phyloP scores from a whole-genome alignment of 2,329 filamentous ascomycete genomes.

The Mycogone perniciosa region DNA sequence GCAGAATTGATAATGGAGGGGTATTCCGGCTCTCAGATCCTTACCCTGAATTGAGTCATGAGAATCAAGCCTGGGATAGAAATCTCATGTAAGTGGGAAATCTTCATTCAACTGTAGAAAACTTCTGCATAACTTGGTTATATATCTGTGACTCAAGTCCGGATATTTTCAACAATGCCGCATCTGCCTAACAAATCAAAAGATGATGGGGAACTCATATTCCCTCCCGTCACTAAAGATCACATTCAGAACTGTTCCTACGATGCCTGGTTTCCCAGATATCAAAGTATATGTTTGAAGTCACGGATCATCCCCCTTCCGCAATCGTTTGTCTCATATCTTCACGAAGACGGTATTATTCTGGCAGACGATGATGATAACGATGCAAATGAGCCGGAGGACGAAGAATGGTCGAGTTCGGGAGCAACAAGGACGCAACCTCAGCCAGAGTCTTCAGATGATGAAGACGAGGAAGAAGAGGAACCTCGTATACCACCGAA shows the following conservation, averaged over 20 bases:
- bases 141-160: not conserved
- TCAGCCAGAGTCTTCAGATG: slow-evolving; percentile 36
- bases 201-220: slow-evolving; percentile 44
- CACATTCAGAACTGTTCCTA: slow-evolving; percentile 95
- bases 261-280: slow-evolving; percentile 83
- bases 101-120: too few species aligned
- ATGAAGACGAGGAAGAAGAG: slow-evolving; percentile 47
- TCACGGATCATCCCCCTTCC: slow-evolving; percentile 77
- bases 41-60: slow-evolving; percentile 4
- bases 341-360: slow-evolving; percentile 87
- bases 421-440: slow-evolving; percentile 21
- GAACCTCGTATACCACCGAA: slow-evolving; percentile 41
- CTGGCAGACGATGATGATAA: slow-evolving; percentile 71
- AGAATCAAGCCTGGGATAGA: slow-evolving; percentile 4
- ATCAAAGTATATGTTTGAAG: slow-evolving; percentile 75
- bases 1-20: slow-evolving; percentile 24
- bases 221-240: slow-evolving; percentile 75
- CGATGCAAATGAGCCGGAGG: slow-evolving; percentile 47
- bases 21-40: slow-evolving; percentile 6
- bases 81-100: not conserved
- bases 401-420: slow-evolving; percentile 42
- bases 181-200: slow-evolving; percentile 23
- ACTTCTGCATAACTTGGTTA: too few species aligned
- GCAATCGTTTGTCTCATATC: slow-evolving; percentile 71
- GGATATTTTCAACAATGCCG: slow-evolving; percentile 26